phyloP scores from a whole-genome alignment of 352 stramenopile genomes.

The Globisporangium acanthophoron region DNA sequence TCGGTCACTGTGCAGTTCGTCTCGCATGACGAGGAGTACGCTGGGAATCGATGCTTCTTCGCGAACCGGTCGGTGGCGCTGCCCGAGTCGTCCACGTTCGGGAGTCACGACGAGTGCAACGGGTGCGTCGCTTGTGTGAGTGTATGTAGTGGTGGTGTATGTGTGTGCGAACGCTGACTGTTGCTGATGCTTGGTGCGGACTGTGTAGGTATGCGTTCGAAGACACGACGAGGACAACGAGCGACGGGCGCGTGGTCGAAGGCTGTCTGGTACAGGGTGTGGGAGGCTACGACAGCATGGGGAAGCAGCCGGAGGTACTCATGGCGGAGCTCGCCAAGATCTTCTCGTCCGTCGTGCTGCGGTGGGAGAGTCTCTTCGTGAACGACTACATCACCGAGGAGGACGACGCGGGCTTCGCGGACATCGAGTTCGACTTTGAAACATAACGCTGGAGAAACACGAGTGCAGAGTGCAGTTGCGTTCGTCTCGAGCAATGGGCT shows the following conservation, averaged over 20 bases:
- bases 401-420: neutral
- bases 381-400: conserved; percentile 48
- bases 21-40: conserved; percentile 28
- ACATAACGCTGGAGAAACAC: neutral
- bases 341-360: conserved; percentile 61
- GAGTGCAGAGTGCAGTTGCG: too few species aligned
- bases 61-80: conserved; percentile 47
- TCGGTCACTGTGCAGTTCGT: conserved; percentile 46
- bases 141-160: conserved; percentile 2
- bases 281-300: conserved; percentile 48
- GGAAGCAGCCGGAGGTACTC: conserved; percentile 29
- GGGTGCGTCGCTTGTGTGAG: conserved; percentile 15
- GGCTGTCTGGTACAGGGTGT: conserved; percentile 50
- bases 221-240: conserved; percentile 27
- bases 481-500: too few species aligned
- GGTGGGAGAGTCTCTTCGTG: conserved; percentile 67
- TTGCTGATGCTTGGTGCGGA: neutral
- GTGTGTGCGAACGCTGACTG: conserved; percentile 2
- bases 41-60: conserved; percentile 46
- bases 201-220: conserved; percentile 41
- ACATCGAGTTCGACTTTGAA: conserved; percentile 2
- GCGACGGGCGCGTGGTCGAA: conserved; percentile 32
- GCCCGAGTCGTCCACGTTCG: conserved; percentile 29
- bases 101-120: conserved; percentile 60
- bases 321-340: conserved; percentile 55